Base-by-base conservation (phyloP, 108 stramenopile species). In the Nitzschia sp. region DNA sequence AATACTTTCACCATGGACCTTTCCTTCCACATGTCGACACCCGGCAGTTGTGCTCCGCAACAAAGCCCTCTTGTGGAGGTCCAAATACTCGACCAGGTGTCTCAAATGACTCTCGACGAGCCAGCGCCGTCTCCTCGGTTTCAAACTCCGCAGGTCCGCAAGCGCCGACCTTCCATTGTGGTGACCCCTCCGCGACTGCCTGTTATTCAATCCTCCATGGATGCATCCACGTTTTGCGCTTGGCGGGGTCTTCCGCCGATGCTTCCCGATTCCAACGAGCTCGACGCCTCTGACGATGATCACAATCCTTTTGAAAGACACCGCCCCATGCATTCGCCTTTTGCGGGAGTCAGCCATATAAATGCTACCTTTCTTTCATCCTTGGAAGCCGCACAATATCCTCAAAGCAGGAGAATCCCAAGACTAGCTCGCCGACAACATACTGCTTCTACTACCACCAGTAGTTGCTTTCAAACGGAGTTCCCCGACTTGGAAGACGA, bases 251-350 rank as follows among this genome's bases (percentile, higher is more conserved):
- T 25, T 32, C 66, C 68, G 9, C 57, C 68, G 26, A 29, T 58
- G 45, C 30, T 69, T n/a, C 68, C 68, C 2, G 30, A 27, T 1
- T 69, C 54, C 32, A 41, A 41, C 21, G 38, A 58, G 41, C 23
- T 69, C 8, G 56, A 58, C 30, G 30, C 9, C 26, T 26, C 56
- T 1, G n/a, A n/a, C n/a, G 44, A 34, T 17, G 36, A 58, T 13
- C 29, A 27, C 11, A 69, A 58, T 32, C 57, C 57, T 19, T 58
- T 30, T 33, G 44, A 28, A 33, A 36, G 68, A 16, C 68, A 58
- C 38, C 9, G 34, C 19, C 53, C 68, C 22, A 58, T 69, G 30
- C 57, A 69, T 22, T 59, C 68, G n/a, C 68, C 68, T 5, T 55
- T 69, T 21, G 23, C 45, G 5, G 57, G 68, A 47, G 45, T 58